Base-by-base conservation (phyloP, 1,284 basidiomycete species). In the Termitomyces sp. region DNA sequence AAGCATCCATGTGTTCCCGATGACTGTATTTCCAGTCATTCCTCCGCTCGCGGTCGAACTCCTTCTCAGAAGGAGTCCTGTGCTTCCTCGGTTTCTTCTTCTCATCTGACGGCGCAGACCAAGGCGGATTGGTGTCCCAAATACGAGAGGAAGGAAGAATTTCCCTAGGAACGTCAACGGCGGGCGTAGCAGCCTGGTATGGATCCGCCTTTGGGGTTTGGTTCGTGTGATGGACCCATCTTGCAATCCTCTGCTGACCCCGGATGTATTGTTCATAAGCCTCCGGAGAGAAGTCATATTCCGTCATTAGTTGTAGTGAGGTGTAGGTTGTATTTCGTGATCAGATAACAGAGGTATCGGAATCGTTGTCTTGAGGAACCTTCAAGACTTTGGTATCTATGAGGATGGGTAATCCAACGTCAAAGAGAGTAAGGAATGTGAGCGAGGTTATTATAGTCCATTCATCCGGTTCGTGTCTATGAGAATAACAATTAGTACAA, bases 261-360 rank as follows among this genome's bases (percentile, higher is more conserved):
- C 43, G 54, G 5, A 61, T 42, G 50, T 51, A 55, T 0, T 42
- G 58, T 28, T 59, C 58, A 28, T 53, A 60, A 17, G 60, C 60
- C 30, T 59, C 60, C 0, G 60, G 60, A 9, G 58, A 58, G 26
- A 54, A 61, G 55, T 61, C 59, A 44, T 61, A 61, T 40, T 61
- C 60, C 15, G 60, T 61, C 60, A 61, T 61, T 40, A 53, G 31
- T 38, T 12, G n/a, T 38, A 30, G 38, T 41, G 9, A 9, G 38
- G 44, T 36, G 28, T 39, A 33, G 45, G 36, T 40, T 46, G 44
- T 38, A 26, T 30, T 44, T 31, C 39, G 15, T 49, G 24, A 48
- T 50, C 48, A 41, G 41, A 24, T 34, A 52, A 26, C n/a, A 2
- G 33, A 36, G 34, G 34, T 48, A 38, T 43, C 21, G 24, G 15